Evolutionary conservation across 345 rosid genomes (phyloP), one percentile per base, ranked within the genome.

Genomic region (Eucalyptus marginata): DNA sequence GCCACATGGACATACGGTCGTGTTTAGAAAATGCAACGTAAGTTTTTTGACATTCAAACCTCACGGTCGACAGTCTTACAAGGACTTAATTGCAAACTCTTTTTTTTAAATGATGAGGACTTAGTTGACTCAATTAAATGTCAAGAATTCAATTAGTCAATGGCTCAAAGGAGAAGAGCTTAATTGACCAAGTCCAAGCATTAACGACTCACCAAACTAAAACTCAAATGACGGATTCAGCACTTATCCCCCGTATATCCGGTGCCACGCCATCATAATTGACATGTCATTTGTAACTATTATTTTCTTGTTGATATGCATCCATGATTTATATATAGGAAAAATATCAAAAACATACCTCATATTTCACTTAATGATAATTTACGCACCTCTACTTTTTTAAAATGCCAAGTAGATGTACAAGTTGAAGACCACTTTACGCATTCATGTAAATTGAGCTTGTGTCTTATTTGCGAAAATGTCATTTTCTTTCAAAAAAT

Each of bases 181-280:
- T 31, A 31, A 31, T 66, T 16, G 43, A 31, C 43, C 43, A 31
- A 31, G 10, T 31, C 43, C 9, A 66, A 31, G 36, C 43, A 15
- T 16, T 66, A 66, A 16, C 11, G 12, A 31, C 43, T 31, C 79
- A 1, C 12, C 1, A 14, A 33, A 64, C 40, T n/a, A 7, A 15
- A 0, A n/a, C 4, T 66, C 43, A 31, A 8, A 31, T 66, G 12
- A 66, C 40, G 0, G 40, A 8, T 66, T 66, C 22, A 1, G 3
- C 11, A 1, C 22, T 66, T 2, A 7, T 15, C 10, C 79, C 79
- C 4, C 13, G 16, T 29, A 1, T 31, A 8, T 2, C 33, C 5
- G 1, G 43, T 31, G 43, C 36, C n/a, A 58, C 13, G 13, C 29
- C 64, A 58, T 24, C 64, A 58, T 59, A 12, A 59, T 59, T 27